A percentile compares a stretch with the other conserved stretches of the same genome.
phyloP scores from a whole-genome alignment of 352 stramenopile species.

The Pythium rhizo-oryzae region DNA sequence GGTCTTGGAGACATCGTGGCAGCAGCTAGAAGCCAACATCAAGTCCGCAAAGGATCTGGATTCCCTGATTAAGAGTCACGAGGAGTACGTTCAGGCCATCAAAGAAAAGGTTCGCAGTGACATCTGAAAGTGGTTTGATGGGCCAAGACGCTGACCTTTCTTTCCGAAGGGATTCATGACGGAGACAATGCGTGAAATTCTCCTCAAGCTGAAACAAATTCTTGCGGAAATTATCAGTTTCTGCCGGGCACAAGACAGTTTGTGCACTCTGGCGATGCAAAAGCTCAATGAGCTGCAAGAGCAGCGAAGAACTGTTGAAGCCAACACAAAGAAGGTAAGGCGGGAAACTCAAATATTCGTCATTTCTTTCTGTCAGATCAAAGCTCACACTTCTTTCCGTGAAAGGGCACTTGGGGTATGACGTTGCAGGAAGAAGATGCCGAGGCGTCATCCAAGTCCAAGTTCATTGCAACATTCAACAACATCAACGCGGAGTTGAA shows the following conservation, averaged over 20 bases:
- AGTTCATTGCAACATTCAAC: constrained; percentile 22
- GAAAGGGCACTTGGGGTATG: constrained; percentile 65
- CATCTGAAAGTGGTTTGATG: neutral
- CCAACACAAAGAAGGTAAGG: constrained; percentile 49
- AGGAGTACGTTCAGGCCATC: constrained; percentile 93
- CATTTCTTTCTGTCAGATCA: neutral
- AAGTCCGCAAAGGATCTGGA: constrained; percentile 93
- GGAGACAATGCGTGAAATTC: constrained; percentile 68
- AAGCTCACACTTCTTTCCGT: neutral
- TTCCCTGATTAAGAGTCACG: constrained; percentile 95
- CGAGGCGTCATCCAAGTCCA: constrained; percentile 16
- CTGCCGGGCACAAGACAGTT: constrained; percentile 78
- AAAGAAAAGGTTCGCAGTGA: constrained; percentile 74
- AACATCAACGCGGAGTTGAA: constrained; percentile 35
- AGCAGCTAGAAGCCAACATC: constrained; percentile 90
- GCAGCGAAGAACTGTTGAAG: constrained; percentile 45
- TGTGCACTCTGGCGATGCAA: constrained; percentile 78
- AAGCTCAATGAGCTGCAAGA: constrained; percentile 69
- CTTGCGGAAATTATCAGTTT: constrained; percentile 85
- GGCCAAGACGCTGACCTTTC: neutral
- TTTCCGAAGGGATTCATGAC: constrained; percentile 77
- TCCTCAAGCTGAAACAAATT: constrained; percentile 81
- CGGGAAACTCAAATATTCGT: neutral
- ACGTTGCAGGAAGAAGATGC: constrained; percentile 54
- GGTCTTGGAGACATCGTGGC: constrained; percentile 95